Percentiles rank a stretch among this genome's conserved stretches.
phyloP scores from a whole-genome alignment of 140 eudicot genomes.

The Cichorium intybus region DNA sequence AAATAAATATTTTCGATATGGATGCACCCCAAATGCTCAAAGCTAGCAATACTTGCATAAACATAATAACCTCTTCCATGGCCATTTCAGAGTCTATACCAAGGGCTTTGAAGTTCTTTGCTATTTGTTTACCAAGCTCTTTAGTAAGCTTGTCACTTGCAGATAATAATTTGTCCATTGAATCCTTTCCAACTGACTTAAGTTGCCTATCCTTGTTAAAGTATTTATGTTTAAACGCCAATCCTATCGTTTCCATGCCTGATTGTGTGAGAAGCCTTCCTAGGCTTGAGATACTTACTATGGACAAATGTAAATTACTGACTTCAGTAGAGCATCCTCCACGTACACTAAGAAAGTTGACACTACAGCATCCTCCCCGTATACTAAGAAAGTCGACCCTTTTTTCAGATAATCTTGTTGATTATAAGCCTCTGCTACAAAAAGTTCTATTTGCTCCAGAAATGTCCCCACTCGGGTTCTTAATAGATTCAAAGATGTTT shows the following conservation, averaged over 20 bases:
- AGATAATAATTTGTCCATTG: neutral
- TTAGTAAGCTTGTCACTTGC: conserved; percentile 2
- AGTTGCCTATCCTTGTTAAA: neutral
- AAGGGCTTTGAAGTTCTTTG: neutral
- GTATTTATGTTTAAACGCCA: neutral
- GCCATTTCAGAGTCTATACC: neutral
- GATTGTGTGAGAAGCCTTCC: neutral
- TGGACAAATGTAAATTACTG: neutral
- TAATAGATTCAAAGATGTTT: neutral
- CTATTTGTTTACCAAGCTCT: neutral
- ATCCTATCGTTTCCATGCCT: neutral
- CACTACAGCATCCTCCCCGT: neutral
- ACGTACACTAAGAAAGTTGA: neutral
- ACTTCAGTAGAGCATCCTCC: neutral
- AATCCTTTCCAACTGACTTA: neutral
- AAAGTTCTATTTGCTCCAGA: neutral
- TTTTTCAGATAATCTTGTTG: neutral
- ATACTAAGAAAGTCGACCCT: no score
- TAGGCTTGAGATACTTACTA: neutral
- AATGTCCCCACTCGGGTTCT: neutral
- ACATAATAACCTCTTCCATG: neutral
- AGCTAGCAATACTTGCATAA: neutral
- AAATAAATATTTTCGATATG: neutral
- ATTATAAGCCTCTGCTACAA: neutral
- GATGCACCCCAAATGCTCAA: neutral